Evolutionary conservation across 106 monocot species (phyloP), one percentile per base, ranked within the genome.

Genomic region (Dendrobium officinale): DNA sequence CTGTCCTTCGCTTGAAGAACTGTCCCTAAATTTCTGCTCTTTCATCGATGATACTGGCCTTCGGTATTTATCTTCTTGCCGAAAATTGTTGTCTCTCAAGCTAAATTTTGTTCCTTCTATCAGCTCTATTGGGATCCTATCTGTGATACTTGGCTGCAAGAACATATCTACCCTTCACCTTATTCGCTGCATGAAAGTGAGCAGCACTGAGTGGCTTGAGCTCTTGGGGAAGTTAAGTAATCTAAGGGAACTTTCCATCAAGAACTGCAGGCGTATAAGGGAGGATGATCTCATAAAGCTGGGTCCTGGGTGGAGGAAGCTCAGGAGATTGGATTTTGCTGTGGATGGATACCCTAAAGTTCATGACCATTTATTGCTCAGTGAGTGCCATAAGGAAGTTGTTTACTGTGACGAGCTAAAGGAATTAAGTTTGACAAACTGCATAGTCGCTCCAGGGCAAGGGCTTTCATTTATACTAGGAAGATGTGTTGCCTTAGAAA

Each of bases 21-120:
- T 95, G 24, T 83, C 88, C 18, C 66, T 95, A n/a, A 95, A 87
- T 55, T 95, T 89, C 66, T 95, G 90, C 59, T 86, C 86, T n/a
- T 89, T 89, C 76, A 83, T 92, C 49, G 81, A 82, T 56, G 92
- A 95, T 45, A 43, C 78, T 4, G 95, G 92, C 18, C 66, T 95
- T 18, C 78, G 81, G 6, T 59, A 87, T 81, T 61, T 95, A 22
- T 80, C 87, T 10, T 83, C 82, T 27, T 92, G 87, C 81, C 42
- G 51, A 42, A 84, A 86, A 42, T 86, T 90, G 26, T 79, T 49
- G 51, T 85, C 92, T 16, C 80, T 95, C 66, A 87, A 90, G 75
- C 78, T 95, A 56, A 95, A 89, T 45, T 92, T 89, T 48, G 79
- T 78, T 13, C 92, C 95, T 0, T 79, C 82, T 1, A 79, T 92